Evolutionary conservation across 2,329 filamentous ascomycete species (phyloP).

Genomic region (Xylaria arbuscula): DNA sequence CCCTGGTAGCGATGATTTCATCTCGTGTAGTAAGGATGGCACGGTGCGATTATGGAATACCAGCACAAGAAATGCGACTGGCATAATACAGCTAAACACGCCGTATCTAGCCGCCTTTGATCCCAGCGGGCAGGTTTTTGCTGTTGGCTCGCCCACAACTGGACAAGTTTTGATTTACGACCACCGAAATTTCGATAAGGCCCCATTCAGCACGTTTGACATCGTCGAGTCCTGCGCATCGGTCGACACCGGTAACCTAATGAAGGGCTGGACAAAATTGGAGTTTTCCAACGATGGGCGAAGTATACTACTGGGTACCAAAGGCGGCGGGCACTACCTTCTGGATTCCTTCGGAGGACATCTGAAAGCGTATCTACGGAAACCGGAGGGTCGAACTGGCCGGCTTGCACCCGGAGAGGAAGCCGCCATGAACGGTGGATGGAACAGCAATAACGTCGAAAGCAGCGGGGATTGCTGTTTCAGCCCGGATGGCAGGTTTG

Average conservation of each 20-base stretch:
- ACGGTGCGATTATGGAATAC: conserved; percentile 93
- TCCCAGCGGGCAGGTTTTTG: conserved; percentile 90
- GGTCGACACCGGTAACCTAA: conserved; percentile 66
- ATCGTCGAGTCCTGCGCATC: conserved; percentile 67
- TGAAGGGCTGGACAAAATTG: conserved; percentile 85
- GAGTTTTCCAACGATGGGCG: conserved; percentile 98
- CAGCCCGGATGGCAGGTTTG: conserved; percentile 87
- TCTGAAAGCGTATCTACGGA: conserved; percentile 78
- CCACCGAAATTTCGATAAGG: conserved; percentile 90
- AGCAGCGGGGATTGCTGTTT: conserved; percentile 86
- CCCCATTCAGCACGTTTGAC: conserved; percentile 88
- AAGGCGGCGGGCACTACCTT: conserved; percentile 85
- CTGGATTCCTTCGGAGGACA: conserved; percentile 92
- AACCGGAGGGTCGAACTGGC: conserved; percentile 62
- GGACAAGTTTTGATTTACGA: conserved; percentile 91
- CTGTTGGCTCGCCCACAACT: conserved; percentile 83
- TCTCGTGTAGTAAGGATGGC: conserved; percentile 91
- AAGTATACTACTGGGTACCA: conserved; percentile 83
- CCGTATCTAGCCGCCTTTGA: conserved; percentile 91
- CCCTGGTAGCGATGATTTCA: conserved; percentile 88
- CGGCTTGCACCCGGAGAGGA: conserved; percentile 66
- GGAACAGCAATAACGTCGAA: conserved; percentile 62
- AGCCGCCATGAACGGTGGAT: conserved; percentile 50
- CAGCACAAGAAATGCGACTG: conserved; percentile 80
- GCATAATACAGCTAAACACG: conserved; percentile 80